Evolutionary conservation across 306 rosid genomes (phyloP).

Genomic region (Quercus wislizeni): DNA sequence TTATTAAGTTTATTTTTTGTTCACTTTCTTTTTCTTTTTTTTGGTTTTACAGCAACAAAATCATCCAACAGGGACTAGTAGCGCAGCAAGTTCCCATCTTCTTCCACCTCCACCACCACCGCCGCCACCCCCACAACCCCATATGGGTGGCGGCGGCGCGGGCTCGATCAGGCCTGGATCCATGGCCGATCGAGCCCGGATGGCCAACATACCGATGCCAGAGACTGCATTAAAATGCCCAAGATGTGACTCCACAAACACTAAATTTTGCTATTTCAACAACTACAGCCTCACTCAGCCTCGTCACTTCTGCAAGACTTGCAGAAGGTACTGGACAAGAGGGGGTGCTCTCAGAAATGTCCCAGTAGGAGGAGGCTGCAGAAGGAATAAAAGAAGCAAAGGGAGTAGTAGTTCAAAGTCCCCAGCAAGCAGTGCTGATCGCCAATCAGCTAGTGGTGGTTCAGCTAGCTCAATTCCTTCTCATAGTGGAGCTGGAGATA

Average conservation of each 20-base stretch:
- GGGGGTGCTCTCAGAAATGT: constrained; percentile 79
- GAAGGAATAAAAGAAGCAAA: constrained; percentile 76
- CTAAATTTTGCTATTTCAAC: constrained; percentile 92
- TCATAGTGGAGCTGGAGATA: constrained; percentile 22
- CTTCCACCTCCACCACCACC: constrained; percentile 40
- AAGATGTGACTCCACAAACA: constrained; percentile 84
- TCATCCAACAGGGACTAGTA: constrained; percentile 32
- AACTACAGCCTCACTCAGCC: constrained; percentile 95
- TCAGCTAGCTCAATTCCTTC: constrained; percentile 44
- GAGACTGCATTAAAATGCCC: constrained; percentile 75
- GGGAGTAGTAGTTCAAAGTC: constrained; percentile 55
- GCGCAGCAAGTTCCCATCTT: constrained; percentile 34
- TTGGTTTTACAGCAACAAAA: constrained; percentile 40
- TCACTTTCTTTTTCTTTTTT: neutral
- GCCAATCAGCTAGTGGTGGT: constrained; percentile 44
- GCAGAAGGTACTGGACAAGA: constrained; percentile 87
- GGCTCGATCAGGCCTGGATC: constrained; percentile 71
- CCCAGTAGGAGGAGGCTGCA: constrained; percentile 88
- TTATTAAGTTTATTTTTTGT: constrained; percentile 22
- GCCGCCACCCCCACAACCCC: constrained; percentile 34
- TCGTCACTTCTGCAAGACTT: constrained; percentile 93
- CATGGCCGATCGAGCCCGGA: constrained; percentile 79
- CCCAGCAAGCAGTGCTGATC: constrained; percentile 56
- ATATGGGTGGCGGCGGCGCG: constrained; percentile 30
- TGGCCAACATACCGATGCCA: constrained; percentile 78